A percentile compares a stretch with the other conserved stretches of the same genome.
These are phyloP conservation scores for Pichia sp. DNA, from an alignment of 1,139 yeast genomes.

Conservation along the genomic window DNA sequence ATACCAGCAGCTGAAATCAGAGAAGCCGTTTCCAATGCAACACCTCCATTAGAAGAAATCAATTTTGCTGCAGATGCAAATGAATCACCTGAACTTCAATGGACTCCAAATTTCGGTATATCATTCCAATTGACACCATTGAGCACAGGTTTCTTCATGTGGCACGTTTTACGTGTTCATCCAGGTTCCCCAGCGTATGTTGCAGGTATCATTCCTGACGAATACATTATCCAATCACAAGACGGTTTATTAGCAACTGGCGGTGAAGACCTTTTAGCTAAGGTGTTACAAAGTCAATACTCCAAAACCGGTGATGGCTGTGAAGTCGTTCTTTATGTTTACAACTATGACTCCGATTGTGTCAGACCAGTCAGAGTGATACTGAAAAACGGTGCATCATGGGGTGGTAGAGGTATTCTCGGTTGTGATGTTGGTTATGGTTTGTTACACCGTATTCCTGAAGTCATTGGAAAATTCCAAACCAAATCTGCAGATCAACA, in stretches of 20 bases:
- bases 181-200: slow-evolving; percentile 81
- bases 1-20: slow-evolving; percentile 39
- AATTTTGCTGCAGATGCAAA: slow-evolving; percentile 26
- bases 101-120: slow-evolving; percentile 49
- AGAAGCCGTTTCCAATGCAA: slow-evolving; percentile 11
- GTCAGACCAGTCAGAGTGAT: slow-evolving; percentile 83
- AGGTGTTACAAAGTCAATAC: slow-evolving; percentile 63
- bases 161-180: slow-evolving; percentile 80
- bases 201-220: slow-evolving; percentile 85
- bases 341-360: slow-evolving; percentile 83
- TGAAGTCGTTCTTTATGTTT: slow-evolving; percentile 63
- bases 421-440: slow-evolving; percentile 98
- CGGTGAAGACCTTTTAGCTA: slow-evolving; percentile 77
- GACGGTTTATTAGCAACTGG: slow-evolving; percentile 80
- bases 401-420: slow-evolving; percentile 74
- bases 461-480: slow-evolving; percentile 47
- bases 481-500: slow-evolving; percentile 5
- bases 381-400: slow-evolving; percentile 44
- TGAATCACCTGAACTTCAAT: slow-evolving; percentile 3
- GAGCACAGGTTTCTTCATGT: slow-evolving; percentile 75
- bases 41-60: slow-evolving; percentile 17
- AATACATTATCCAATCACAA: slow-evolving; percentile 80
- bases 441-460: slow-evolving; percentile 79
- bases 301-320: slow-evolving; percentile 36
- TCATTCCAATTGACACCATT: slow-evolving; percentile 77